Conservation (phyloP, 176 grass and related monocot genomes). For the Miscanthus lutarioriparius region DNA sequence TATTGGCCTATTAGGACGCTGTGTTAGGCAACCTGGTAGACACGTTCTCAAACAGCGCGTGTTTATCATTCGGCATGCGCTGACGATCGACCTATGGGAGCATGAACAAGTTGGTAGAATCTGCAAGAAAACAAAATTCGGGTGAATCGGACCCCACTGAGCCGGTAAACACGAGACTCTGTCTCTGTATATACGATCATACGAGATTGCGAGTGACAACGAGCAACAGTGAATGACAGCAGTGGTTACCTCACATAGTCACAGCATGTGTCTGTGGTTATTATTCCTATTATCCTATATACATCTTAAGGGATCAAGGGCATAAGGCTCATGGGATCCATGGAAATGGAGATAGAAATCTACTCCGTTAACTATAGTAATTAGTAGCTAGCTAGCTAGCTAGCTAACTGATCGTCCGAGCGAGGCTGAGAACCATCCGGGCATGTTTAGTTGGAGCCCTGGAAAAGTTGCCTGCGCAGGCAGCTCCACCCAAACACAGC, state of each 20-base stretch:
- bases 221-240: not conserved
- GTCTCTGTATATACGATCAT: not conserved
- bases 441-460: not conserved
- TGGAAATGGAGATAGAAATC: not conserved
- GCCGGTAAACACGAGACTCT: not conserved
- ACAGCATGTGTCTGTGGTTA: not conserved
- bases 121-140: not conserved
- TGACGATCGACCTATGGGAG: not conserved
- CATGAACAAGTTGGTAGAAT: not conserved
- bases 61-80: not conserved
- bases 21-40: not conserved
- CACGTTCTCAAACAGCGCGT: not conserved
- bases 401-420: not conserved
- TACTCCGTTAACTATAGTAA: not conserved
- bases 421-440: not conserved
- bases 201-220: not conserved
- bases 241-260: not conserved
- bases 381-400: not conserved
- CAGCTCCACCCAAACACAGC: not conserved
- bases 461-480: not conserved
- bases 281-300: not conserved
- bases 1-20: too few relatives aligned
- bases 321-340: slow-evolving; percentile 2
- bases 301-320: not conserved
- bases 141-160: not conserved